Evolutionary conservation across 2,329 filamentous ascomycete species (phyloP).

Genomic region (Didymellaceae sp.): DNA sequence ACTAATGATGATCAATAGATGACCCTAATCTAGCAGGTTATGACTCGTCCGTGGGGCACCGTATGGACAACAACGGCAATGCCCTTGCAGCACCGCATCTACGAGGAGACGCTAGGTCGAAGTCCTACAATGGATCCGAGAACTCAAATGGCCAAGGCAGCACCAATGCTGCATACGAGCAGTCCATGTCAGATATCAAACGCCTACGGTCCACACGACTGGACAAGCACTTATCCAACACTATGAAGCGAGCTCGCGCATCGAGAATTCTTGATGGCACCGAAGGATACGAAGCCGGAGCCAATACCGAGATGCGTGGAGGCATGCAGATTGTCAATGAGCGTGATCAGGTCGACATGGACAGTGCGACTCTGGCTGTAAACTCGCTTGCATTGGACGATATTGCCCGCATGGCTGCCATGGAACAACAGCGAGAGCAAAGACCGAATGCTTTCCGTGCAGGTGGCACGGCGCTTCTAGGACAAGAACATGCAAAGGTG

Average conservation of each 20-base stretch:
- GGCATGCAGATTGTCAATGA: conserved; percentile 84
- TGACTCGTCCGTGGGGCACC: conserved; percentile 70
- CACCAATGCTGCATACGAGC: conserved; percentile 78
- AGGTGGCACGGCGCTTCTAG: conserved; percentile 72
- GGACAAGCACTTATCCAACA: conserved; percentile 92
- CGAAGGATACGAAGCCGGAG: conserved; percentile 74
- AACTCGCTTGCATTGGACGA: conserved; percentile 94
- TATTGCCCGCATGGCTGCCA: conserved; percentile 92
- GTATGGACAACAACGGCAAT: conserved; percentile 56
- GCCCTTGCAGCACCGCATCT: conserved; percentile 61
- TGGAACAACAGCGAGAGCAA: conserved; percentile 92
- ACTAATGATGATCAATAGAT: conserved; percentile 57
- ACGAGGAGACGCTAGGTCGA: conserved; percentile 73
- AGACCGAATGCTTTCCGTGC: conserved; percentile 80
- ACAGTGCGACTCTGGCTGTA: conserved; percentile 85
- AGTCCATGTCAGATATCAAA: conserved; percentile 93
- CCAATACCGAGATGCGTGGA: conserved; percentile 64
- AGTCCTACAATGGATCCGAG: conserved; percentile 70
- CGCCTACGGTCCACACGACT: conserved; percentile 89
- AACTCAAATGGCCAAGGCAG: conserved; percentile 61
- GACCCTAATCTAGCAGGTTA: conserved; percentile 73
- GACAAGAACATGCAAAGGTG: conserved; percentile 68
- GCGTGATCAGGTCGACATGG: conserved; percentile 72
- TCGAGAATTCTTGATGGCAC: conserved; percentile 93
- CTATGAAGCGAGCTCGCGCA: conserved; percentile 85